Evolutionary conservation across 805 yeast genomes (phyloP), one percentile per base, ranked within the genome.

Genomic region (Kluyveromyces dobzhanskii): DNA sequence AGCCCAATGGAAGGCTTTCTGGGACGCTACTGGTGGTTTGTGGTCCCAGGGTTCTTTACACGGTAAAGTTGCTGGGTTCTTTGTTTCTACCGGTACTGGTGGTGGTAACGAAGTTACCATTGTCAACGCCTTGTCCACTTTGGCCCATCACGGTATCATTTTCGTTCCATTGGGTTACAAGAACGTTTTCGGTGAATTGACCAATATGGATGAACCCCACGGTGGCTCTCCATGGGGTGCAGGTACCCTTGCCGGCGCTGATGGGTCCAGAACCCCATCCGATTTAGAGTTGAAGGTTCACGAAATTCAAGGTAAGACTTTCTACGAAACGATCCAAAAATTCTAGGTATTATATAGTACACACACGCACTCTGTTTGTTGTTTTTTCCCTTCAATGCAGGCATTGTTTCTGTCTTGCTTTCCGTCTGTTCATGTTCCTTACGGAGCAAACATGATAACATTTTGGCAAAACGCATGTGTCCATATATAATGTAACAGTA

Each of bases 201-300:
- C 71, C 36, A 71, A 71, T 59, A 54, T 80, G 42, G 70, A 68
- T 16, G 88, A 80, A 65, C 69, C 73, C 41, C 88, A 80, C 56
- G 94, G 94, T 53, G 80, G 82, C 51, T 75, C 88, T 40, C 75
- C 94, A 38, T 85, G 86, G 82, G 94, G 94, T 63, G 86, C 94
- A 32, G 92, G 90, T 56, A 67, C 84, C 42, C 69, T 72, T 48
- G 85, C 94, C 26, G 90, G 81, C 47, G 65, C 76, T 17, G 86
- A 80, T 54, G 94, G 94, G 50, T 73, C 85, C 30, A 78, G 90
- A 69, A 62, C 59, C 47, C 82, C 87, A 32, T 56, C 76, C 40
- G 73, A 65, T 37, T 62, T 76, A 46, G 94, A 85, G 67, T 66
- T 75, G 61, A 68, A 70, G 49, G 55, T 80, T 45, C 88, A 83